These are phyloP conservation scores for Ambrosiella cleistominuta DNA, from an alignment of 2,329 filamentous ascomycete genomes.

Conservation along the genomic window DNA sequence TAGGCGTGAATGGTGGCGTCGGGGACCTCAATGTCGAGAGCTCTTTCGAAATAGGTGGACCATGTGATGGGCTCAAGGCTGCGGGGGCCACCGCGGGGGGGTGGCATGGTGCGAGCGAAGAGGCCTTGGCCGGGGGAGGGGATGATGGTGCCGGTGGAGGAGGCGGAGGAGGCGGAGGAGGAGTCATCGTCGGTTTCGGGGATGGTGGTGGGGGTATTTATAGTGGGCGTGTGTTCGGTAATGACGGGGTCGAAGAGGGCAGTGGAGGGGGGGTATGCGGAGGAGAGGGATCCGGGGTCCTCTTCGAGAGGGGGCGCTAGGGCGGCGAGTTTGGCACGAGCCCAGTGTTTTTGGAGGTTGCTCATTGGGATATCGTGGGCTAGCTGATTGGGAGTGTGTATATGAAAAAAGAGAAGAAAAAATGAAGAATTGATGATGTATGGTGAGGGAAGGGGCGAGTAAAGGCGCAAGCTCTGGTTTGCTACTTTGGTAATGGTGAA, in stretches of 20 bases:
- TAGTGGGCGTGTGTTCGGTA: not conserved
- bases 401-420: not conserved
- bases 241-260: not conserved
- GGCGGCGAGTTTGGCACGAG: slow-evolving; percentile 53
- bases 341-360: slow-evolving; percentile 62
- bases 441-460: not conserved
- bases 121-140: slow-evolving; percentile 57
- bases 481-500: not conserved
- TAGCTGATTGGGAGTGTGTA: not conserved
- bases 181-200: slow-evolving; percentile 38
- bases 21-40: slow-evolving; percentile 51
- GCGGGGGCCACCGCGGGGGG: slow-evolving; percentile 19
- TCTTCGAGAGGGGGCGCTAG: slow-evolving; percentile 20
- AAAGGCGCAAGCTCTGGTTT: not conserved
- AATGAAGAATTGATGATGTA: not conserved
- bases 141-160: slow-evolving; percentile 80
- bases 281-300: slow-evolving; percentile 2
- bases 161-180: slow-evolving; percentile 48
- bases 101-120: slow-evolving; percentile 52
- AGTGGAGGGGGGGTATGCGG: not conserved
- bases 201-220: not conserved
- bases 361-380: slow-evolving; percentile 39
- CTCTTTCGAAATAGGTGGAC: slow-evolving; percentile 81
- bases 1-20: slow-evolving; percentile 55
- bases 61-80: slow-evolving; percentile 55